These are phyloP conservation scores for Trichoderma sp. DNA, from an alignment of 2,329 filamentous ascomycete species.

Conservation along the genomic window DNA sequence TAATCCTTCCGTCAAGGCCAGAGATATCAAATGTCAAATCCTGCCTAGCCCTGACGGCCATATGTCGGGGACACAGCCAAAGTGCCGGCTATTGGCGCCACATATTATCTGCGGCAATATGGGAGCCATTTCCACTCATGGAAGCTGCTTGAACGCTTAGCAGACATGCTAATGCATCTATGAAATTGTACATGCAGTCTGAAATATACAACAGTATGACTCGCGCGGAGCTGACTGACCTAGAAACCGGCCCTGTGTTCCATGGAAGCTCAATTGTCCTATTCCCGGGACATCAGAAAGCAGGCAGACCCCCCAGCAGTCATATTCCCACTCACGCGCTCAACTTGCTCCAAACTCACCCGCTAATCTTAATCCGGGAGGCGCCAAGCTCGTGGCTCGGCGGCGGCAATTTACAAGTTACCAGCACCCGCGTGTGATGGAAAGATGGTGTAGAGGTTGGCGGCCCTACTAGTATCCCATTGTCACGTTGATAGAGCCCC, in stretches of 20 bases:
- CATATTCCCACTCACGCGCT: not conserved
- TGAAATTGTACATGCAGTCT: not conserved
- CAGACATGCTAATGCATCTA: not conserved
- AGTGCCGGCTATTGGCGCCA: conserved; percentile 11
- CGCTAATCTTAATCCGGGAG: conserved; percentile 15
- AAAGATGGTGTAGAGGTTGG: conserved; percentile 1
- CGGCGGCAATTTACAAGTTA: conserved; percentile 1
- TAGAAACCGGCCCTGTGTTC: not conserved
- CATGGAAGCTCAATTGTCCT: not conserved
- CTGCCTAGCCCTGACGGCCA: conserved; percentile 11
- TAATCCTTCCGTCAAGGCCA: not conserved
- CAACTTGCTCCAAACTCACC: not conserved
- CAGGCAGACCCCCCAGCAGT: not conserved
- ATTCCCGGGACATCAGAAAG: not conserved
- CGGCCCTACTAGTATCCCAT: not conserved
- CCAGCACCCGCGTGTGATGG: not conserved
- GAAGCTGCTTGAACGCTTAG: not conserved
- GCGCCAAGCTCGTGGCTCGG: conserved; percentile 4
- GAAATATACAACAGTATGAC: conserved; percentile 2
- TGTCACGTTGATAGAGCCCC: conserved; percentile 10
- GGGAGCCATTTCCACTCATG: not conserved
- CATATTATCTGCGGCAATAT: conserved; percentile 2
- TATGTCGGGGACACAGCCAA: conserved; percentile 11
- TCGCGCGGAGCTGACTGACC: not conserved
- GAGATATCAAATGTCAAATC: not conserved